Conservation (phyloP, 371 early-diverging fungal species). For the Syncephalastrum monosporum region DNA sequence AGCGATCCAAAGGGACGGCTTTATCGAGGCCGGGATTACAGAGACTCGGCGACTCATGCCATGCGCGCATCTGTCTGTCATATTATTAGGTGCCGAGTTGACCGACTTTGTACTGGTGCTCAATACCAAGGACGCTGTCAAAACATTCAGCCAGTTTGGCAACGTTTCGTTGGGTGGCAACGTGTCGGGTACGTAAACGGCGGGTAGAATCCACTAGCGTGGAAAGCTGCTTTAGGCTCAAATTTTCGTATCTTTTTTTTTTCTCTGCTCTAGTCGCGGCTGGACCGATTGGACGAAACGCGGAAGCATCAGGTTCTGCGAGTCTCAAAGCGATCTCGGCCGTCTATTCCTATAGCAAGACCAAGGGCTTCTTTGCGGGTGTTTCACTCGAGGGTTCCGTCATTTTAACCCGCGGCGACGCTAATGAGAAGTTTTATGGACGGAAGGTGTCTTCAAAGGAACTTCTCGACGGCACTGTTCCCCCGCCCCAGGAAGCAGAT, state of each 20-base stretch:
- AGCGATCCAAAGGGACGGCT: too few relatives aligned
- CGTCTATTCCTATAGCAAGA: conserved; percentile 87
- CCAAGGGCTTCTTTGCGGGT: conserved; percentile 87
- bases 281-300: conserved; percentile 91
- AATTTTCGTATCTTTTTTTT: not conserved
- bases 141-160: conserved; percentile 86
- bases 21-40: too few relatives aligned
- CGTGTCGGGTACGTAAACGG: conserved; percentile 54
- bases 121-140: conserved; percentile 83
- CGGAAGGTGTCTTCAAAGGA: conserved; percentile 76
- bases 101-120: conserved; percentile 92
- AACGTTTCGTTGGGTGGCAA: conserved; percentile 91
- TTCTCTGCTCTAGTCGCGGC: conserved; percentile 68
- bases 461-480: conserved; percentile 71
- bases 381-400: conserved; percentile 94
- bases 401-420: conserved; percentile 88
- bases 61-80: not conserved
- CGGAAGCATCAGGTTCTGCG: conserved; percentile 83
- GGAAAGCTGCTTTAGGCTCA: not conserved
- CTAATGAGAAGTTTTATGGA: conserved; percentile 86
- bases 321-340: conserved; percentile 78
- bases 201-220: too few relatives aligned
- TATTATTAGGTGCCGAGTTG: conserved; percentile 74
- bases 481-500: conserved; percentile 83
- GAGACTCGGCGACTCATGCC: too few relatives aligned